Base-by-base conservation (phyloP, 805 yeast species). In the Candida nanaspora region DNA sequence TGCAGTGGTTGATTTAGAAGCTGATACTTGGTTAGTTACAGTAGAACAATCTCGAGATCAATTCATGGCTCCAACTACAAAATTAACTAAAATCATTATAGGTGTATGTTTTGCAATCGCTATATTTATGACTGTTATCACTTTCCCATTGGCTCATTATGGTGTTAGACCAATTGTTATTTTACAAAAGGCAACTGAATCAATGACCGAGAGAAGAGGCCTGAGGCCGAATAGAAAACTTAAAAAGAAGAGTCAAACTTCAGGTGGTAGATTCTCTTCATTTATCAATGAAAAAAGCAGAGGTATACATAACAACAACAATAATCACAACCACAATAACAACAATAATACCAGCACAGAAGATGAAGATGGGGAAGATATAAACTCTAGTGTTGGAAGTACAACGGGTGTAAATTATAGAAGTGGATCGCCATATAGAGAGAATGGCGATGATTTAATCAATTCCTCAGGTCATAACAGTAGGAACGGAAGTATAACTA, bases 51-150 rank as follows among this genome's bases (percentile, higher is more conserved):
- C 70, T 1, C 70, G 76, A 45, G 46, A 66, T 2, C 71, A 61
- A 2, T 86, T 87, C 56, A 65, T 76, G 56, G 74, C 68, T 3
- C 93, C 95, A 0, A 70, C 82, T 5, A 62, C 47, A 2, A 73
- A 70, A 46, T 61, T 88, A 32, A 71, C 80, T 1, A 76, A 76
- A 47, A 82, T 88, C 38, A 81, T 86, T 44, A 71, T 80, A 35
- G 94, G 93, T 5, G 81, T 85, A 1, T 86, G 85, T 20, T 65
- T 88, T 30, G 94, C 85, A 1, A 76, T 84, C 18, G 93, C 93
- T 3, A 85, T 67, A 1, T 73, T 82, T 46, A 77, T 86, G 68
- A 78, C 85, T 48, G 45, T 85, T 1, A 56, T 85, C n/a, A 86
- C 96, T 1, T 74, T 87, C 56, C 89, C 93, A 5, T 60, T 88